Evolutionary conservation across 257 asterid genomes (phyloP).

Genomic region (Nicotiana otophora): DNA sequence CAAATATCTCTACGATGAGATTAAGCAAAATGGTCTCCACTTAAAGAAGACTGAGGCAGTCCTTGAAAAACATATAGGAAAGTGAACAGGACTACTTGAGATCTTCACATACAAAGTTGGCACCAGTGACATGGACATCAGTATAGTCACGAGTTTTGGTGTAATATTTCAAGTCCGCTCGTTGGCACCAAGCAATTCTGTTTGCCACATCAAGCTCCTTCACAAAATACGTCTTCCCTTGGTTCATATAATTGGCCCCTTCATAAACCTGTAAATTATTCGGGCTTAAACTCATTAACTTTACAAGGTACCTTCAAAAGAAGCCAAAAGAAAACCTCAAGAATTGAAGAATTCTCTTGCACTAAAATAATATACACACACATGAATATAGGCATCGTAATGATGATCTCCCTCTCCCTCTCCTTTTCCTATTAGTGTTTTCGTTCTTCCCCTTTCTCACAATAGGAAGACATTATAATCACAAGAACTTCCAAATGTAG

Average conservation of each 20-base stretch:
- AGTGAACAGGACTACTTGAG: not conserved
- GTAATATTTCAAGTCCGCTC: constrained; percentile 77
- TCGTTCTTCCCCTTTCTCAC: not conserved
- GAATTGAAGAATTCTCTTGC: not conserved
- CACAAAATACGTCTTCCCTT: constrained; percentile 84
- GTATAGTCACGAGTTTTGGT: constrained; percentile 88
- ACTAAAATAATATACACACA: not conserved
- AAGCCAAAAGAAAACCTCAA: not conserved
- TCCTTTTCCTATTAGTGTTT: not conserved
- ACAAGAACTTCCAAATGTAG: not conserved
- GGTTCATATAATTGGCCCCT: constrained; percentile 96
- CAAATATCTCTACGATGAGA: not conserved
- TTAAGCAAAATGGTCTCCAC: not conserved
- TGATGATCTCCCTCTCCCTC: not conserved
- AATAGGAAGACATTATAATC: not conserved
- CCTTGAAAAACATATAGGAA: not conserved
- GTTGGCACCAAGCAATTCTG: constrained; percentile 92
- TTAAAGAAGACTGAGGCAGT: not conserved
- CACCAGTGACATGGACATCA: constrained; percentile 69
- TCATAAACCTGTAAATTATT: constrained; percentile 67
- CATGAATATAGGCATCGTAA: not conserved
- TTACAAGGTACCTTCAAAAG: not conserved
- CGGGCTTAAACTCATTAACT: constrained; percentile 8
- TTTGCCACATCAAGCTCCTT: constrained; percentile 66
- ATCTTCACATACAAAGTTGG: constrained; percentile 52